A percentile compares a stretch with the other conserved stretches of the same genome.
Conservation (phyloP, 345 rosid genomes). For the Linum tenue region DNA sequence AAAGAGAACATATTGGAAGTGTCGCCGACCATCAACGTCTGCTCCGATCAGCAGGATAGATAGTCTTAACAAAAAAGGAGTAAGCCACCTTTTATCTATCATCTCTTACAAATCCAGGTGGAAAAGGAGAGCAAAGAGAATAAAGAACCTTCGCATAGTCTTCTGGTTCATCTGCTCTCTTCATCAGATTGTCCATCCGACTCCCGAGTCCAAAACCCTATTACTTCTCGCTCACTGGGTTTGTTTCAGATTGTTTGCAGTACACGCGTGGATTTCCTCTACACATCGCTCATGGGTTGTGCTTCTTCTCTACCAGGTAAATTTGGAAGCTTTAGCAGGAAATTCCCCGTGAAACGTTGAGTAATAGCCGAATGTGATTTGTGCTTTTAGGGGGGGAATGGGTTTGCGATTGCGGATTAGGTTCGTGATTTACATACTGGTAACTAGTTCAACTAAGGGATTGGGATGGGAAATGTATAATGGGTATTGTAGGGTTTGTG, state of each 20-base stretch:
- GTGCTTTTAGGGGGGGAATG: background rate
- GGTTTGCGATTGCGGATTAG: background rate
- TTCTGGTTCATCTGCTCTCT: background rate
- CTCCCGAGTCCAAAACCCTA: background rate
- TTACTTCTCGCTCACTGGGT: background rate
- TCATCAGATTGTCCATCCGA: background rate
- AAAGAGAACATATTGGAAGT: no score
- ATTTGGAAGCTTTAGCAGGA: background rate
- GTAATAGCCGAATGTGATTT: background rate
- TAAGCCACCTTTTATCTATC: no score
- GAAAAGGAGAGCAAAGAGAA: no score
- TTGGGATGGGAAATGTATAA: background rate
- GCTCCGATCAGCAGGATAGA: no score
- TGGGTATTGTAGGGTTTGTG: background rate
- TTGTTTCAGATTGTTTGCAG: background rate
- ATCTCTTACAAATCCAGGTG: no score
- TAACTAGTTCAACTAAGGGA: background rate
- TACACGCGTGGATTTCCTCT: background rate
- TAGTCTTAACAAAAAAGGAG: no score
- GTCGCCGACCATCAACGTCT: no score
- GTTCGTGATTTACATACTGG: background rate
- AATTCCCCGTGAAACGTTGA: background rate
- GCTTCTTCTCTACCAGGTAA: slow-evolving; percentile 82
- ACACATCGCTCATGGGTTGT: slow-evolving; percentile 55
- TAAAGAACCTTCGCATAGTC: background rate